Conservation (phyloP, 352 stramenopile genomes). For the Pythium sukuiense region DNA sequence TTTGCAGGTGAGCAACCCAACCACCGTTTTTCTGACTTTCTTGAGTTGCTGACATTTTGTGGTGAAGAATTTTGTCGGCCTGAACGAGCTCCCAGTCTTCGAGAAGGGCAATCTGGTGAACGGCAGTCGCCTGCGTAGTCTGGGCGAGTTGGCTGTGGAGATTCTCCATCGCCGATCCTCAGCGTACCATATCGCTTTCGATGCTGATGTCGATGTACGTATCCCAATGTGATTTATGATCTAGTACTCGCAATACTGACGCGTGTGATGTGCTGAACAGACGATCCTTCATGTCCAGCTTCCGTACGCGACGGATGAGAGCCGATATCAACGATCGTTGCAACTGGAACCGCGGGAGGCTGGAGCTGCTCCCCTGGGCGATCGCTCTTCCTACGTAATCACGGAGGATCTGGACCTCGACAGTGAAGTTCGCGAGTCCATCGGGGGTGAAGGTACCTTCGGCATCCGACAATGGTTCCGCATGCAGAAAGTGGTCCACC, state of each 20-base stretch:
- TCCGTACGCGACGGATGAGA: constrained; percentile 73
- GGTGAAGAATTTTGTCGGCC: constrained; percentile 63
- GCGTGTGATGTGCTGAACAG: constrained; percentile 3
- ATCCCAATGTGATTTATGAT: not conserved
- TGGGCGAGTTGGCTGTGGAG: constrained; percentile 76
- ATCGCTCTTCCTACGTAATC: constrained; percentile 48
- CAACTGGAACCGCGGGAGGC: constrained; percentile 73
- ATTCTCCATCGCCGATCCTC: constrained; percentile 75
- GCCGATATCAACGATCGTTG: constrained; percentile 70
- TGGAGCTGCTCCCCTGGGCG: constrained; percentile 58
- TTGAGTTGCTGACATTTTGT: not conserved
- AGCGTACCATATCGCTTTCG: constrained; percentile 59
- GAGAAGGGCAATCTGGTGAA: constrained; percentile 71
- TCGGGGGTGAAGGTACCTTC: constrained; percentile 72
- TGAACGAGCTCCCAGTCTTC: constrained; percentile 80
- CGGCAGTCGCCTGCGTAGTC: constrained; percentile 60
- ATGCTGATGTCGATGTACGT: constrained; percentile 66
- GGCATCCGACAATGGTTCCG: constrained; percentile 81
- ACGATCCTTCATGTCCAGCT: constrained; percentile 72
- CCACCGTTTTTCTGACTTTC: not conserved
- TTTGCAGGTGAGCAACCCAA: constrained; percentile 51
- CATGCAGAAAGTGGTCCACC: constrained; percentile 82
- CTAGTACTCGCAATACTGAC: not conserved
- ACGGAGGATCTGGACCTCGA: constrained; percentile 71
- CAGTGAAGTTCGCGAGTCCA: constrained; percentile 76